Evolutionary conservation across 139 green algal genomes (phyloP), one percentile per base, ranked within the genome.

Genomic region (Raphidocelis subcapitata): DNA sequence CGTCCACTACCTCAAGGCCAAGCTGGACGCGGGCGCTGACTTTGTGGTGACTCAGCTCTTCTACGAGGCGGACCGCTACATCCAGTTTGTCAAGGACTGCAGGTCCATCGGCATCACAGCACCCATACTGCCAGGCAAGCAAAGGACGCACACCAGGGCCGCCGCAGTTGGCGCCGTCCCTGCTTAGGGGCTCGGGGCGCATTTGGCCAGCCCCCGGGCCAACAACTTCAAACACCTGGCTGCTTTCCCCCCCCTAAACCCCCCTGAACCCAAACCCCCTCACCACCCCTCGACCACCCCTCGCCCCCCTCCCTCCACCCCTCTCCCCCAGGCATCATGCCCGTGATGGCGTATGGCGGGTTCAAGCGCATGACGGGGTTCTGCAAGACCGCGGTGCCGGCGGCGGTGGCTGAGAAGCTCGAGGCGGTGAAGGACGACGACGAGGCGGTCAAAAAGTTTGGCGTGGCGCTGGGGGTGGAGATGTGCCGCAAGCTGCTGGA

Each of bases 341-440:
- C 95, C 73, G 94, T 99, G 85, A 94, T 95, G 85, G 96, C 88
- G 0, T 98, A 99, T 63, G 88, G 87, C 36, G 95, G 95, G 62
- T 99, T 99, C 90, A 97, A 97, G 86, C 87, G 95, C 76, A 99
- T 99, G 95, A 99, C 95, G 16, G 55, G 81, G 71, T 98, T 98
- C 88, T 98, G 94, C 89, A 98, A 98, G 81, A 97, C 93, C 3
- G 78, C 87, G 63, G 88, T 99, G 29, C 95, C 95, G 0, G 52
- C 84, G 33, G 81, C 93, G 2, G 88, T 99, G 60, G 23, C 41
- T 0, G 85, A 91, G 23, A 72, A 77, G 5, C 66, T 99, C 23
- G 95, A 99, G 79, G 73, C 83, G 0, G 92, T 97, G 74, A 98
- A 98, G 85, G 95, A 98, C 82, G 93, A 95, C 73, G 95, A 98